Conservation (phyloP, 2,329 filamentous ascomycete species). For the Arthrobotrys iridis region DNA sequence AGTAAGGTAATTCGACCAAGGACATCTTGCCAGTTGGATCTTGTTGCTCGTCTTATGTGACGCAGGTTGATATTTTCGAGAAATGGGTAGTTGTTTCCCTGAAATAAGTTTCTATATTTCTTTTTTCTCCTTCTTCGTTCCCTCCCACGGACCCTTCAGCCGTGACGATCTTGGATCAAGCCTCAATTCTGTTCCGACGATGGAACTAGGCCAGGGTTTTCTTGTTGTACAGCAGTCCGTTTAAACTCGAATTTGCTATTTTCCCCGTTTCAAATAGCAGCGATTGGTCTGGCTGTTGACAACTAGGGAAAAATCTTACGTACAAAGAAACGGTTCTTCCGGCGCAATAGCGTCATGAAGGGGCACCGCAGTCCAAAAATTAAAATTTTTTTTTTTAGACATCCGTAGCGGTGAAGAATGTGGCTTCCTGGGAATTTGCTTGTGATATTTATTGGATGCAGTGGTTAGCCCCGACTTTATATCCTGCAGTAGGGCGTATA, state of each 20-base stretch:
- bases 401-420: conserved; percentile 18
- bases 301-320: conserved; percentile 45
- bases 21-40: conserved; percentile 32
- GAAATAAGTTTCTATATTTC: conserved; percentile 30
- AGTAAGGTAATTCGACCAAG: conserved; percentile 41
- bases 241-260: conserved; percentile 18
- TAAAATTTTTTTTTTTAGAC: background rate
- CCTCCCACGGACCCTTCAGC: conserved; percentile 30
- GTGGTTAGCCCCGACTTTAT: background rate
- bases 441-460: conserved; percentile 46
- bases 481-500: background rate
- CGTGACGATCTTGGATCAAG: conserved; percentile 29
- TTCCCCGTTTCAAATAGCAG: conserved; percentile 46
- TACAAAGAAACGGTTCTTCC: conserved; percentile 54
- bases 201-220: conserved; percentile 32
- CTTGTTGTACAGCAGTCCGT: conserved; percentile 23
- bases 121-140: no score
- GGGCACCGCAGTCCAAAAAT: conserved; percentile 34
- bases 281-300: conserved; percentile 37
- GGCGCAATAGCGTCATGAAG: conserved; percentile 55
- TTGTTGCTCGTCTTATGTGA: conserved; percentile 29
- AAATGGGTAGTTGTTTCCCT: conserved; percentile 9
- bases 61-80: conserved; percentile 34
- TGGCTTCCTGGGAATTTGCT: conserved; percentile 23
- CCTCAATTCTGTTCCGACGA: conserved; percentile 41